A percentile compares a stretch with the other conserved stretches of the same genome.
phyloP scores from a whole-genome alignment of 306 rosid genomes.

The Sindora glabra region DNA sequence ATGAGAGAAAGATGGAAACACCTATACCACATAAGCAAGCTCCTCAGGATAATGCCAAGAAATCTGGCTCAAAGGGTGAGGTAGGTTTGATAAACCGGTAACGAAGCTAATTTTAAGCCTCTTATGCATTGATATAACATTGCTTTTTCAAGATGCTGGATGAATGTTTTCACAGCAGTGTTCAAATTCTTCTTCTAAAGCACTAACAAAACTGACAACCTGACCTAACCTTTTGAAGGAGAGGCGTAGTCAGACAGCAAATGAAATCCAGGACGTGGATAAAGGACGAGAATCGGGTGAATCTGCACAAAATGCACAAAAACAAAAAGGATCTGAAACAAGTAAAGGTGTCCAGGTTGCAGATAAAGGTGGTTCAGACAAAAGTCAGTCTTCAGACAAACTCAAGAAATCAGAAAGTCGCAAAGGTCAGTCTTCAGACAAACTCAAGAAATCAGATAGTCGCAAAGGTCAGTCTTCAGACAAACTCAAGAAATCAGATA shows the following conservation, averaged over 20 bases:
- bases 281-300: conserved; percentile 34
- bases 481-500: conserved; percentile 39
- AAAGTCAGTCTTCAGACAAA: no score
- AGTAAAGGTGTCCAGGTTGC: conserved; percentile 29
- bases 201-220: conserved; percentile 68
- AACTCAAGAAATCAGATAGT: no score
- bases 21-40: conserved; percentile 29
- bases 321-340: conserved; percentile 37
- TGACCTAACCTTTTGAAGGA: conserved; percentile 83
- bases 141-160: no score
- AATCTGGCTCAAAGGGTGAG: conserved; percentile 47
- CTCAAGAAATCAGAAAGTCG: no score
- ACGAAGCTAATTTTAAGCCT: neutral
- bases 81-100: conserved; percentile 35
- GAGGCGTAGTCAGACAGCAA: conserved; percentile 45
- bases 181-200: conserved; percentile 40
- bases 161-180: conserved; percentile 52
- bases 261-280: conserved; percentile 52
- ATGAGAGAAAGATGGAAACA: conserved; percentile 34
- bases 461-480: conserved; percentile 38
- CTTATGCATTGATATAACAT: neutral
- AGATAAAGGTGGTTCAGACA: no score
- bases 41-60: conserved; percentile 37
- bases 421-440: no score
- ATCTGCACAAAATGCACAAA: conserved; percentile 24